These are phyloP conservation scores for Hypoxylon sp. DNA, from an alignment of 2,329 filamentous ascomycete genomes.

Conservation along the genomic window DNA sequence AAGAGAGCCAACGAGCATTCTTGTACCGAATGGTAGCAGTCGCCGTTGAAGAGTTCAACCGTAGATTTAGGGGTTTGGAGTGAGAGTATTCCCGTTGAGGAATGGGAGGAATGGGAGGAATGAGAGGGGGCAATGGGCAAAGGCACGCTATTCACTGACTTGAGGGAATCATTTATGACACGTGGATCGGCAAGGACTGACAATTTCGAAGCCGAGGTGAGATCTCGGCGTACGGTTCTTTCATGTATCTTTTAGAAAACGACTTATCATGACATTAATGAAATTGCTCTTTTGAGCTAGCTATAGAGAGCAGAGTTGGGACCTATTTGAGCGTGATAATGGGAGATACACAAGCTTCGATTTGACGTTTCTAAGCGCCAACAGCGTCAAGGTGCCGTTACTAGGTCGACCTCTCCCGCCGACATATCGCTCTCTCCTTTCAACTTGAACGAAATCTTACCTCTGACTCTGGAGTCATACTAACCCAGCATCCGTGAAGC, in stretches of 20 bases:
- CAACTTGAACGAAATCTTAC: neutral
- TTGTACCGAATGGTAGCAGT: constrained; percentile 76
- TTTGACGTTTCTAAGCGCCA: neutral
- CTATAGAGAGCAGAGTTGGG: neutral
- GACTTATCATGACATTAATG: constrained; percentile 31
- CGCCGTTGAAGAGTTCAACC: constrained; percentile 77
- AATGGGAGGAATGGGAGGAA: neutral
- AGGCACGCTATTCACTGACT: neutral
- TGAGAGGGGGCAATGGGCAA: neutral
- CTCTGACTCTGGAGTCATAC: constrained; percentile 44
- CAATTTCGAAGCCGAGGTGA: constrained; percentile 6
- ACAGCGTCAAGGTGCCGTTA: neutral
- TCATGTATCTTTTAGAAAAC: constrained; percentile 26
- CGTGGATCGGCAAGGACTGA: constrained; percentile 2
- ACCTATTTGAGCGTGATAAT: neutral
- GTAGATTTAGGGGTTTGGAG: constrained; percentile 67
- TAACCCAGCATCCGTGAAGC: constrained; percentile 53
- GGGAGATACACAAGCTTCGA: neutral
- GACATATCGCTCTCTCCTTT: neutral
- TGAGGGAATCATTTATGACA: neutral
- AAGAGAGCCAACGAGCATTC: constrained; percentile 80
- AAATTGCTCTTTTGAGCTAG: constrained; percentile 21
- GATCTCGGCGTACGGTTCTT: constrained; percentile 14
- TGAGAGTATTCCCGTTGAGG: constrained; percentile 35
- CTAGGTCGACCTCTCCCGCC: neutral